Percentiles rank a stretch among this genome's conserved stretches.
These are phyloP conservation scores for Pelargonium cotyledonis DNA, from an alignment of 441 rosid species.

Conservation along the genomic window DNA sequence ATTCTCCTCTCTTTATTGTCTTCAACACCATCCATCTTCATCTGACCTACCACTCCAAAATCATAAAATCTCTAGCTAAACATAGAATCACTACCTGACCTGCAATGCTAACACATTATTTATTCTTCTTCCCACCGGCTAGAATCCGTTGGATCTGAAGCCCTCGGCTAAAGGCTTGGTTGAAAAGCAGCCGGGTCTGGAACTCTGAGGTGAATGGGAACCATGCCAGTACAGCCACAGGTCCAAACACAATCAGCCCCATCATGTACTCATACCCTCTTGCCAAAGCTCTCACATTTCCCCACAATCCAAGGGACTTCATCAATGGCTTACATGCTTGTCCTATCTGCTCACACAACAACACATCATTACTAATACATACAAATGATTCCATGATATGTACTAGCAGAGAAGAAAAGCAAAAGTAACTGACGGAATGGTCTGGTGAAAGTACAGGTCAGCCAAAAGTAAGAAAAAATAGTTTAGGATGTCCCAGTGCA, in stretches of 20 bases:
- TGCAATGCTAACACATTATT: background rate
- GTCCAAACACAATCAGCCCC: slow-evolving; percentile 63
- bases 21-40: background rate
- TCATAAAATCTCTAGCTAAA: too few relatives aligned
- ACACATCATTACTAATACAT: background rate
- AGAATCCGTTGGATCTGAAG: slow-evolving; percentile 95
- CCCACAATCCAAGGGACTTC: slow-evolving; percentile 80
- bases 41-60: background rate
- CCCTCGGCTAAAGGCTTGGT: slow-evolving; percentile 98
- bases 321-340: slow-evolving; percentile 62
- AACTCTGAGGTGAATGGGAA: slow-evolving; percentile 94
- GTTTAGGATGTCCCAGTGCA: too few relatives aligned
- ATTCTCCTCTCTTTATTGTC: too few relatives aligned
- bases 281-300: slow-evolving; percentile 79
- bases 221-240: slow-evolving; percentile 81
- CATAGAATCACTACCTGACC: too few relatives aligned
- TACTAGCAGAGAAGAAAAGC: background rate
- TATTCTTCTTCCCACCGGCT: slow-evolving; percentile 85
- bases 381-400: background rate
- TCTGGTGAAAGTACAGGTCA: too few relatives aligned
- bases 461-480: too few relatives aligned
- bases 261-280: slow-evolving; percentile 89
- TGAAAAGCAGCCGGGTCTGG: slow-evolving; percentile 85
- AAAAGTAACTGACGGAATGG: background rate
- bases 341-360: slow-evolving; percentile 43